Evolutionary conservation across 345 rosid species (phyloP), one percentile per base, ranked within the genome.

Genomic region (Mangifera indica): DNA sequence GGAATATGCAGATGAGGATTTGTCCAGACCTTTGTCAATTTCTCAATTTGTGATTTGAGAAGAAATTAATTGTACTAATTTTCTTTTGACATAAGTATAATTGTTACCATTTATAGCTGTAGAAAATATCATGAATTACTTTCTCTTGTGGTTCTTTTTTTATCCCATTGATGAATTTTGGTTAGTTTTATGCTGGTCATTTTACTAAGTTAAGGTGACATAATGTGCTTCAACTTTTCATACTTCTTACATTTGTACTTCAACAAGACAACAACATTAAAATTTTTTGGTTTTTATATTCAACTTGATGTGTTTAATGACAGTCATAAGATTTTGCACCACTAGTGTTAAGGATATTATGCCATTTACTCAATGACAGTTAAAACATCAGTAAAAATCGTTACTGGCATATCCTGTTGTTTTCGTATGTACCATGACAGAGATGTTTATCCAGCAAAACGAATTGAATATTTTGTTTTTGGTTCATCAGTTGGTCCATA

Each of bases 401-500:
- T 61, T 42, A n/a, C 17, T 40, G 21, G 22, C 13, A 18, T 34
- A 3, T 21, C 17, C 11, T 61, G 13, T 5, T 15, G 10, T 18
- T 49, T 56, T 66, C 12, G 26, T 25, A 20, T 7, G 40, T 22
- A 10, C 20, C 44, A 25, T 10, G 29, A 48, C 7, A 66, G 49
- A 66, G 29, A 46, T 45, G 53, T 18, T 15, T 25, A 25, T 49
- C 22, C 13, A 25, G 17, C 17, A 22, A 66, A 66, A 42, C 57
- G 17, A 56, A 49, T 48, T 13, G 44, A 15, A 26, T 18, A 26
- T 15, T 4, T 66, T 66, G 44, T 15, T 66, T 57, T 24, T 51
- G 69, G 69, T 26, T 44, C 42, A 66, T 66, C 45, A 66, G 17
- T 48, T 25, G 14, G 46, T 66, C 26, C 58, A 10, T 18, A 32